These are phyloP conservation scores for Actinomortierella ambigua DNA, from an alignment of 371 early-diverging fungal genomes.

Conservation along the genomic window DNA sequence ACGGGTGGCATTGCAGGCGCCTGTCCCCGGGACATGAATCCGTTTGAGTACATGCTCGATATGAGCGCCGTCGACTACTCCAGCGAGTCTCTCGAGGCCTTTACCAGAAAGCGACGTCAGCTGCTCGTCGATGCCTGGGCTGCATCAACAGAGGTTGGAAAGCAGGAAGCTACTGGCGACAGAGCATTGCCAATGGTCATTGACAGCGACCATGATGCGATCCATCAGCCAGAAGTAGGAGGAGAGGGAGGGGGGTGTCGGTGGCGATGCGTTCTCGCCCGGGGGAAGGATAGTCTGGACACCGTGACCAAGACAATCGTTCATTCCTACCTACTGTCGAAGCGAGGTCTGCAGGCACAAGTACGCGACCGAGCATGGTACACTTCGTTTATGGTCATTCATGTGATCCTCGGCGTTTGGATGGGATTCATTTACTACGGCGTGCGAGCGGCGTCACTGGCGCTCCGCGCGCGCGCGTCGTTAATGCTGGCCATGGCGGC, in stretches of 20 bases:
- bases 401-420: background rate
- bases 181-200: too few relatives aligned
- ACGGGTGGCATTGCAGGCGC: constrained; percentile 3
- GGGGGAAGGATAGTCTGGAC: too few relatives aligned
- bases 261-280: too few relatives aligned
- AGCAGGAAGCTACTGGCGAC: too few relatives aligned
- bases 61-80: background rate
- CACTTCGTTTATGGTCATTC: background rate
- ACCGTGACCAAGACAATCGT: too few relatives aligned
- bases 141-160: background rate
- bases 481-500: background rate
- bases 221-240: too few relatives aligned
- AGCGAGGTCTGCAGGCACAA: too few relatives aligned
- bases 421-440: constrained; percentile 8
- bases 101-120: background rate
- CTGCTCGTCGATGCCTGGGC: background rate
- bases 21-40: constrained; percentile 17
- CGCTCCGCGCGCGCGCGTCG: constrained; percentile 5
- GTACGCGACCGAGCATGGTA: too few relatives aligned
- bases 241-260: too few relatives aligned
- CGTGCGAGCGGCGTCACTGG: background rate
- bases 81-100: background rate
- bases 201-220: too few relatives aligned
- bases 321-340: too few relatives aligned
- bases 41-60: constrained; percentile 20